Conservation (phyloP, 2,329 filamentous ascomycete species). For the Biscogniauxia marginata region DNA sequence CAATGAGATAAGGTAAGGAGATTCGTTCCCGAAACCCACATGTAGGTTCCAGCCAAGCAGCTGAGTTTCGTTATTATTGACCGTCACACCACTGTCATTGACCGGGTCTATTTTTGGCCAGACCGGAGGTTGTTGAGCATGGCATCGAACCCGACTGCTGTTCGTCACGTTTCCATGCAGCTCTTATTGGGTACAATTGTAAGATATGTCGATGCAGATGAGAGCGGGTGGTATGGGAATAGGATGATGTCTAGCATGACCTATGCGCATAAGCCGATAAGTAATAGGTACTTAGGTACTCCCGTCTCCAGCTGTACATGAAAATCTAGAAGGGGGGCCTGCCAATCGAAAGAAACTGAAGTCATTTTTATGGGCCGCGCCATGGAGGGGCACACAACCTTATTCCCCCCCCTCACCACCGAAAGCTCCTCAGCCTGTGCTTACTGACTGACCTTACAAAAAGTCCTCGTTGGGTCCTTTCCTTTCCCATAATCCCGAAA, state of each 20-base stretch:
- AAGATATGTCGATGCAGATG: background rate
- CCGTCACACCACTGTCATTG: too few relatives aligned
- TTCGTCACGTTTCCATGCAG: too few relatives aligned
- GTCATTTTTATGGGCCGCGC: conserved; percentile 10
- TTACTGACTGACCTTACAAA: conserved; percentile 1
- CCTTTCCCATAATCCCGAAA: conserved; percentile 6
- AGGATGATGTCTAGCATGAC: background rate
- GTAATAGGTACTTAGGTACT: background rate
- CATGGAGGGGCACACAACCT: conserved; percentile 22
- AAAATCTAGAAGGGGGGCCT: background rate
- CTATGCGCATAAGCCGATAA: background rate
- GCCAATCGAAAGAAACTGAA: conserved; percentile 8
- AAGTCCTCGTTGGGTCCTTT: background rate
- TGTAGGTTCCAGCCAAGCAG: too few relatives aligned
- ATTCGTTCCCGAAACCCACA: too few relatives aligned
- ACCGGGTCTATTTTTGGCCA: too few relatives aligned
- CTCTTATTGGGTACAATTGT: background rate
- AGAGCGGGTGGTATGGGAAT: background rate
- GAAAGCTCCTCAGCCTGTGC: conserved; percentile 17
- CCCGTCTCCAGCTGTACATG: conserved; percentile 7
- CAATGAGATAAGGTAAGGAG: too few relatives aligned
- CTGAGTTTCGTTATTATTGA: too few relatives aligned
- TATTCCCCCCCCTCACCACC: conserved; percentile 21
- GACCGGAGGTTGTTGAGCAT: too few relatives aligned
- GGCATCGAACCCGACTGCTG: too few relatives aligned